Conservation (phyloP, 495 filamentous ascomycete species). For the Aspergillus ellipticus region DNA sequence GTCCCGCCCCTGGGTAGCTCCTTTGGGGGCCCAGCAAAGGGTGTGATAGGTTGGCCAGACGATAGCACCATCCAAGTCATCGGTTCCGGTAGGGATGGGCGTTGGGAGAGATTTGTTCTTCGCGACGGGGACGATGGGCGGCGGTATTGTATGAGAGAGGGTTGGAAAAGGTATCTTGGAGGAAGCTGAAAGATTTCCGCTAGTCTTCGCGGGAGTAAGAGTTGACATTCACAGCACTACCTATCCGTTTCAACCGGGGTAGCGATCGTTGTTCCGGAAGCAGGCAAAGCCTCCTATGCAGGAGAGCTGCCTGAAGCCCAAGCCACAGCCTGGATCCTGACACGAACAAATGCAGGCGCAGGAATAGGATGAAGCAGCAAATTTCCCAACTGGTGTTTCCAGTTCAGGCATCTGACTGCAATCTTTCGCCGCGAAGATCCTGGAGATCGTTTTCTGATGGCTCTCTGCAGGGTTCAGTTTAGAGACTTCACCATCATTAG, state of each 20-base stretch:
- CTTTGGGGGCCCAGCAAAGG: constrained; percentile 62
- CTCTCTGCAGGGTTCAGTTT: background rate
- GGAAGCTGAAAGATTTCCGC: constrained; percentile 27
- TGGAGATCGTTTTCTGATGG: background rate
- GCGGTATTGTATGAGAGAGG: constrained; percentile 59
- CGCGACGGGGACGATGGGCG: constrained; percentile 60
- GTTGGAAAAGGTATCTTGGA: constrained; percentile 78
- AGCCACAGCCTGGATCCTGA: background rate
- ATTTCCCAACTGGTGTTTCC: background rate
- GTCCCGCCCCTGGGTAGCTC: constrained; percentile 43
- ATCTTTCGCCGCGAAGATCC: background rate
- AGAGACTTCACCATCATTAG: constrained; percentile 2
- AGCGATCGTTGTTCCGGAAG: background rate
- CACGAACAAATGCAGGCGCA: background rate
- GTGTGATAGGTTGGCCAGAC: constrained; percentile 70
- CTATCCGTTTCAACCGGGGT: background rate
- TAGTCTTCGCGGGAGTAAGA: background rate
- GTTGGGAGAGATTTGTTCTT: constrained; percentile 81
- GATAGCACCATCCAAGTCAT: constrained; percentile 68
- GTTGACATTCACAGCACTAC: constrained; percentile 8
- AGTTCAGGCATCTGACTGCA: background rate
- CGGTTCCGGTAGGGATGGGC: constrained; percentile 73
- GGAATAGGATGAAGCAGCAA: background rate
- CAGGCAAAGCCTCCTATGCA: background rate
- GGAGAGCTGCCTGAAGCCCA: background rate